phyloP scores from a whole-genome alignment of 2,329 filamentous ascomycete species.

The Epichloe bromicola region DNA sequence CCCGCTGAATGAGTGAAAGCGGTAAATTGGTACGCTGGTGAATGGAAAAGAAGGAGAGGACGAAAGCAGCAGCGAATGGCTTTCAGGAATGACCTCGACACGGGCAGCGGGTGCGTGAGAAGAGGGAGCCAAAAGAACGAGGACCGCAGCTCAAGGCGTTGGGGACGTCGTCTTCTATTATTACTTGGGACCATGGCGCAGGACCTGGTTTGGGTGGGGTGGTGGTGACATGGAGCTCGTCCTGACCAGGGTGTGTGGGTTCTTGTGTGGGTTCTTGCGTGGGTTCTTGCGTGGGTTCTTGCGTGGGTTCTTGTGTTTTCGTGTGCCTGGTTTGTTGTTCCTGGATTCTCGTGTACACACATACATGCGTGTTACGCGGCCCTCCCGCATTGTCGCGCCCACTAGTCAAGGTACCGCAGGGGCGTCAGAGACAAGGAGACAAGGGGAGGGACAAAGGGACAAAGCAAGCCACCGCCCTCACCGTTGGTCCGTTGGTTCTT shows the following conservation, averaged over 20 bases:
- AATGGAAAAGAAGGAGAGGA: slow-evolving; percentile 32
- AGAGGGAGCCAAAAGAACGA: slow-evolving; percentile 22
- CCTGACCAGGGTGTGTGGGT: neutral
- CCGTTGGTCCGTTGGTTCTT: slow-evolving; percentile 14
- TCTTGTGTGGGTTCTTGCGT: neutral
- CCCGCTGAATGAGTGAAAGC: slow-evolving; percentile 80
- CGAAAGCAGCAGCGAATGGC: slow-evolving; percentile 33
- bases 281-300: neutral
- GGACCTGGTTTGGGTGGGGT: neutral
- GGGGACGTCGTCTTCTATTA: slow-evolving; percentile 21
- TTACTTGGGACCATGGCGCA: slow-evolving; percentile 7
- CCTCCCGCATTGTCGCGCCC: neutral
- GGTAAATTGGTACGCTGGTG: slow-evolving; percentile 36
- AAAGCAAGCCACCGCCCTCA: slow-evolving; percentile 12
- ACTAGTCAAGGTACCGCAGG: slow-evolving; percentile 7
- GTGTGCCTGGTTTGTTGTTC: neutral
- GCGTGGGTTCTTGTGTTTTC: neutral
- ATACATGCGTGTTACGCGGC: slow-evolving; percentile 2
- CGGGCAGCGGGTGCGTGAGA: slow-evolving; percentile 28
- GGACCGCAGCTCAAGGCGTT: slow-evolving; percentile 9
- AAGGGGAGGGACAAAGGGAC: neutral
- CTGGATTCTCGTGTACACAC: neutral
- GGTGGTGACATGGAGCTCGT: neutral
- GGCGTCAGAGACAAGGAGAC: slow-evolving; percentile 1
- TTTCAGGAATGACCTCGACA: slow-evolving; percentile 38